Evolutionary conservation across 2,329 filamentous ascomycete species (phyloP).

Genomic region (Talaromyces sp.): DNA sequence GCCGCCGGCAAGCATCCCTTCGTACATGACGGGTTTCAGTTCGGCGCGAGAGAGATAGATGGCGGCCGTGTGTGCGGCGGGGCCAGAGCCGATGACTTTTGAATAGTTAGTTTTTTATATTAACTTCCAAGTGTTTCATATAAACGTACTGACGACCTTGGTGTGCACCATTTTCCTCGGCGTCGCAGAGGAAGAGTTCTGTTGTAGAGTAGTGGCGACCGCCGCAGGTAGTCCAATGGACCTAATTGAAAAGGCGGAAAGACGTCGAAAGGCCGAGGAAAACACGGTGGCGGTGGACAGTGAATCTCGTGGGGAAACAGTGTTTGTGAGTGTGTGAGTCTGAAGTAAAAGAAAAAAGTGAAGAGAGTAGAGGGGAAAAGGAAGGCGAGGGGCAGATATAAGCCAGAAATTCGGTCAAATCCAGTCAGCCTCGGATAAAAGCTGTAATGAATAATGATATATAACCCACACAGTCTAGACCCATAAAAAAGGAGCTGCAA

Average conservation of each 20-base stretch:
- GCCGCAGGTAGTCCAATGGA: constrained; percentile 68
- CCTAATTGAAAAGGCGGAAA: constrained; percentile 56
- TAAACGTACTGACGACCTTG: constrained; percentile 83
- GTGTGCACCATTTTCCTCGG: constrained; percentile 70
- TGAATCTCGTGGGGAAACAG: background rate
- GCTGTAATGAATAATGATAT: too few species aligned
- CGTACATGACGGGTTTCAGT: constrained; percentile 89
- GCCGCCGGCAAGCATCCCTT: constrained; percentile 96
- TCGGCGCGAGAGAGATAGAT: constrained; percentile 94
- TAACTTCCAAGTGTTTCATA: too few species aligned
- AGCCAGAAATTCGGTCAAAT: background rate
- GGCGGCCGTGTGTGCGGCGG: constrained; percentile 93
- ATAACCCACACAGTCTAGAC: background rate
- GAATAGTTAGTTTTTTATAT: too few species aligned
- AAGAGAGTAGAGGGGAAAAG: too few species aligned
- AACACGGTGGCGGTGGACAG: constrained; percentile 67
- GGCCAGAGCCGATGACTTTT: constrained; percentile 77
- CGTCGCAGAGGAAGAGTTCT: constrained; percentile 44
- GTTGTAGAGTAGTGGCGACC: constrained; percentile 62
- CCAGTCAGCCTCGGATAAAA: background rate
- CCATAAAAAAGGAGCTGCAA: background rate
- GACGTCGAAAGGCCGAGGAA: constrained; percentile 71
- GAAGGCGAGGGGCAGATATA: background rate
- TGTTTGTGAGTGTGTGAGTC: too few species aligned
- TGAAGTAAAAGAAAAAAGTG: too few species aligned